Conservation (phyloP, 2,329 filamentous ascomycete species). For the Pseudocercospora fijiensis region DNA sequence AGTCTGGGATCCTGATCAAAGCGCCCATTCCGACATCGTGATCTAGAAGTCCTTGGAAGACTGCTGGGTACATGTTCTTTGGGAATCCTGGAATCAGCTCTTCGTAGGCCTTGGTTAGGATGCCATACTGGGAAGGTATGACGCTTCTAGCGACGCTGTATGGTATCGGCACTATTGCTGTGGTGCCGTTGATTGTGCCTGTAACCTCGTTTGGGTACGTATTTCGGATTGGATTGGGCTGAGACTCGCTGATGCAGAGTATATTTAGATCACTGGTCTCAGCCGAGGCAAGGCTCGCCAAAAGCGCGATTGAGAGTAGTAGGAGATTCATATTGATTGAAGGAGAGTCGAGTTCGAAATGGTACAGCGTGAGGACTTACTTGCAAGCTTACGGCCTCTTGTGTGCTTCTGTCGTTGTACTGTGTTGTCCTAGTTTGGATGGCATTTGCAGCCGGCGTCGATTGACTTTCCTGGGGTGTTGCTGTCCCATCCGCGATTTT, state of each 20-base stretch:
- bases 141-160: slow-evolving; percentile 17
- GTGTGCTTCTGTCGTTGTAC: neutral
- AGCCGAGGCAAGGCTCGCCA: neutral
- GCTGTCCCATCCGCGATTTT: neutral
- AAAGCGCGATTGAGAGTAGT: neutral
- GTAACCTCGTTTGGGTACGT: slow-evolving; percentile 16
- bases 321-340: neutral
- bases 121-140: slow-evolving; percentile 20
- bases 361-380: neutral
- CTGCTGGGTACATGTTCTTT: slow-evolving; percentile 20
- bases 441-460: neutral
- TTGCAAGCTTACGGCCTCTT: neutral
- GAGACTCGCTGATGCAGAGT: slow-evolving; percentile 14
- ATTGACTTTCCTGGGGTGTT: neutral
- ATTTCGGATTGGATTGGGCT: slow-evolving; percentile 21
- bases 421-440: neutral
- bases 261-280: neutral
- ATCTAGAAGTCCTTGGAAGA: slow-evolving; percentile 16
- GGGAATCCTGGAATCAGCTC: slow-evolving; percentile 15
- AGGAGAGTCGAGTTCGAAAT: neutral
- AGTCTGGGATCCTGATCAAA: slow-evolving; percentile 18
- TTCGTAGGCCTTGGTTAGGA: slow-evolving; percentile 18
- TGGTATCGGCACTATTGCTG: slow-evolving; percentile 22
- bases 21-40: slow-evolving; percentile 13
- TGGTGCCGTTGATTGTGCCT: slow-evolving; percentile 23